Base-by-base conservation (phyloP, 805 yeast genomes). In the Ogataea pilisensis region DNA sequence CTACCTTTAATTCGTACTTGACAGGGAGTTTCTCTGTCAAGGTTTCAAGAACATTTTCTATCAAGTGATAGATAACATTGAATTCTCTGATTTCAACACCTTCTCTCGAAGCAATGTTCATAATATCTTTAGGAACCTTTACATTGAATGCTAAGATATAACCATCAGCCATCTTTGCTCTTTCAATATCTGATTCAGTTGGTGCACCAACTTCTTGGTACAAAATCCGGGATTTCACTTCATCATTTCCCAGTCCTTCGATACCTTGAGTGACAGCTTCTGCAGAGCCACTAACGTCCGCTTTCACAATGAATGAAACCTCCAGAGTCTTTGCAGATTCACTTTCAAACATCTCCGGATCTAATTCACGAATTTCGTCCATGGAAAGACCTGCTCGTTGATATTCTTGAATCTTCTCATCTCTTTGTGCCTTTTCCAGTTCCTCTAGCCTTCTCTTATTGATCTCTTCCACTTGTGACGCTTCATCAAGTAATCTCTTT, bases 241-340 rank as follows among this genome's bases (percentile, higher is more conserved):
- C 95, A 2, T 84, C 85, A 59, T 91, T 90, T 6, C 97, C 97
- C n/a, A 93, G 64, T 11, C 81, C 80, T 43, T 73, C 71, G 35
- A 93, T 78, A 51, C 91, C 80, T 59, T 90, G 96, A 29, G 69
- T 73, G 26, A 93, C 85, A 2, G 99, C 99, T 58, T 93, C 99
- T 0, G 86, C 85, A 0, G 98, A 90, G 0, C 99, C 99, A 50
- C 82, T 81, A 1, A 91, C 97, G 64, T 93, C 99, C 0, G 96
- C 85, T 57, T 86, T 88, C 27, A 93, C 69, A 21, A 93, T 80
- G 49, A 82, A 88, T 24, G 78, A 77, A 4, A 78, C 64, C 11
- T 64, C 65, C 12, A 65, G 59, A 2, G 48, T 44, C 3, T 52
- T 51, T 3, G 51, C 52, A 3, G 58, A 66, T 8, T 57, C 64